Evolutionary conservation across 768 basidiomycete genomes (phyloP), one percentile per base, ranked within the genome.

Genomic region (Amanita exitialis): DNA sequence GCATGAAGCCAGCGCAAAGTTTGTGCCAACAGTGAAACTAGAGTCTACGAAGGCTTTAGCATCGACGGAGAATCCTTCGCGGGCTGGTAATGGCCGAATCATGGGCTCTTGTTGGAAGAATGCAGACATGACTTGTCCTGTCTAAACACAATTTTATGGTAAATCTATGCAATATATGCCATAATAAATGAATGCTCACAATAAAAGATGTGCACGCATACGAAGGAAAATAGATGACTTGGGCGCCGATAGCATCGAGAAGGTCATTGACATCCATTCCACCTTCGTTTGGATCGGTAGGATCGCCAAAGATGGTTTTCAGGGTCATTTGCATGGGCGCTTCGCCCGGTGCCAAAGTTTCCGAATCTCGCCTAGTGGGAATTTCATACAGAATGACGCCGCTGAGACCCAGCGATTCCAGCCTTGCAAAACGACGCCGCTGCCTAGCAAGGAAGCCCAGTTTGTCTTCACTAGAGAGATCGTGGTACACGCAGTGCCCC

Each of bases 161-260:
- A 21, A 35, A 34, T 41, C 18, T 16, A 36, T 44, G 18, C 47
- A 23, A n/a, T 6, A 43, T 18, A 44, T 36, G 18, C 50, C 32
- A 32, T 27, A 12, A 20, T 15, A 20, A 50, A 38, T 6, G 7
- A n/a, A 16, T 43, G 16, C 65, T 52, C 43, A 64, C 64, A 15
- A 58, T 55, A 41, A 66, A 64, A 0, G 66, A 67, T 5, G 66
- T 67, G 46, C 66, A 65, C 1, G 65, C 62, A 52, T 65, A 66
- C 9, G 59, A 54, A 34, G 66, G 66, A 41, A 65, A 61, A 37
- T 64, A 65, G 6, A 62, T 50, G 23, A 66, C 48, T 30, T 54
- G 62, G 8, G 63, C 63, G 21, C 55, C 52, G n/a, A 64, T 56
- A 4, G 23, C 25, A 46, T 65, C 64, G 34, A 67, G 54, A 6